Evolutionary conservation across 2,329 filamentous ascomycete species (phyloP), one percentile per base, ranked within the genome.

Genomic region (Fusarium protoensiforme): DNA sequence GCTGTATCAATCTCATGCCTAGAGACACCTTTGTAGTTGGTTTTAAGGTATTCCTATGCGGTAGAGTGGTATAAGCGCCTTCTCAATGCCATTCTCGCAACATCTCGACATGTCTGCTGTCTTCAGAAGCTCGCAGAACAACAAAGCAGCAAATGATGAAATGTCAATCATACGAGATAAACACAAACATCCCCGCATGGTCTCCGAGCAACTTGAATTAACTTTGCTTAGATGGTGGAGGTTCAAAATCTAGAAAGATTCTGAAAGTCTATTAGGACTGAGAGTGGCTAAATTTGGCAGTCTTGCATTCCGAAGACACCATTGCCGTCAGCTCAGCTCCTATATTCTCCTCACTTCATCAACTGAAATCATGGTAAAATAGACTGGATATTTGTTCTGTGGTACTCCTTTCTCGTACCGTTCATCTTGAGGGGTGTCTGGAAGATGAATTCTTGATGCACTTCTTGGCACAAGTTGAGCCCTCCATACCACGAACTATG

Each of bases 201-300:
- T 73, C 36, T 43, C 71, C 71, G 31, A 71, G 71, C 70, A 74
- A 73, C 67, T 71, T 51, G 35, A 65, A 74, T 73, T 71, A 71
- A 65, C 67, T 73, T 73, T 73, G 27, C 39, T 14, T 43, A 57
- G 60, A 60, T 36, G 61, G 67, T 71, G 60, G 71, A 68, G 67
- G 60, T 61, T 33, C 24, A 11, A 16, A 46, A 43, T 74, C 64
- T 71, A 60, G 71, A 68, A 71, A 71, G 20, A 39, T 74, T 71
- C 64, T 46, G 11, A 73, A 73, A 73, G 71, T 60, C 61, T 65
- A 73, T 60, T 53, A 68, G 39, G 43, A 29, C 43, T 61, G 54
- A 46, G 39, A 20, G 43, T 58, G 61, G 60, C 70, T 38, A 59
- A 58, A 60, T 62, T 68, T 71, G 60, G 71, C 27, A 33, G 43